Evolutionary conservation across 1,284 basidiomycete genomes (phyloP).

Genomic region (Porodaedalea pini): DNA sequence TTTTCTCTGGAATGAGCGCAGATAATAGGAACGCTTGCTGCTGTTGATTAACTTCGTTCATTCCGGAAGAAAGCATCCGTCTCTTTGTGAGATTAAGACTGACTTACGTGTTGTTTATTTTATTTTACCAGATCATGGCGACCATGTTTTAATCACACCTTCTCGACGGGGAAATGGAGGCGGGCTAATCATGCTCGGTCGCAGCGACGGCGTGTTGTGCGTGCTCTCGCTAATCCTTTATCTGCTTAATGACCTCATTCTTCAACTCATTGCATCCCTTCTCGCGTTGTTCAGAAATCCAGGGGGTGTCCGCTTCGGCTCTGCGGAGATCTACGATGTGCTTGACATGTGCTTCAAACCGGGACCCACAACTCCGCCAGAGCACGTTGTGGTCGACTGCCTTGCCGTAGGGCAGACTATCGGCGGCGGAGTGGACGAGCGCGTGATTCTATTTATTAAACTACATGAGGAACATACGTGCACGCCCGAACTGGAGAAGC

Average conservation of each 20-base stretch:
- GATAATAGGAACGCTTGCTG: too few relatives aligned
- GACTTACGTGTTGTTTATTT: constrained; percentile 5
- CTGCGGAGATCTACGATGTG: constrained; percentile 82
- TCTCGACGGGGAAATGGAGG: constrained; percentile 68
- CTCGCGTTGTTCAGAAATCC: constrained; percentile 59
- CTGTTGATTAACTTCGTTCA: constrained; percentile 5
- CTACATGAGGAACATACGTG: constrained; percentile 51
- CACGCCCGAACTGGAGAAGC: constrained; percentile 49
- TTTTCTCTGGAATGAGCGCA: too few relatives aligned
- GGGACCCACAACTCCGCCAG: constrained; percentile 32
- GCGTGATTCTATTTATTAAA: constrained; percentile 81
- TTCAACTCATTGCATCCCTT: constrained; percentile 20
- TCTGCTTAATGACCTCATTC: constrained; percentile 20
- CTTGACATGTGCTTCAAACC: constrained; percentile 60
- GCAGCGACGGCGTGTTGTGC: constrained; percentile 78
- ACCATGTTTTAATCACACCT: constrained; percentile 68
- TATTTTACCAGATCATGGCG: constrained; percentile 72
- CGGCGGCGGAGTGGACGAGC: constrained; percentile 70
- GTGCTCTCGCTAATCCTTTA: constrained; percentile 29
- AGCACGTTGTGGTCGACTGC: constrained; percentile 59
- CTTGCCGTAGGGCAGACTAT: constrained; percentile 77
- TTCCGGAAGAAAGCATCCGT: not conserved
- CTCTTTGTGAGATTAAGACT: not conserved
- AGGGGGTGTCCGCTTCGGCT: constrained; percentile 82
- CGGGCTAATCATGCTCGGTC: constrained; percentile 80